Evolutionary conservation across 306 rosid genomes (phyloP), one percentile per base, ranked within the genome.

Genomic region (Cucurbita argyrosperma): DNA sequence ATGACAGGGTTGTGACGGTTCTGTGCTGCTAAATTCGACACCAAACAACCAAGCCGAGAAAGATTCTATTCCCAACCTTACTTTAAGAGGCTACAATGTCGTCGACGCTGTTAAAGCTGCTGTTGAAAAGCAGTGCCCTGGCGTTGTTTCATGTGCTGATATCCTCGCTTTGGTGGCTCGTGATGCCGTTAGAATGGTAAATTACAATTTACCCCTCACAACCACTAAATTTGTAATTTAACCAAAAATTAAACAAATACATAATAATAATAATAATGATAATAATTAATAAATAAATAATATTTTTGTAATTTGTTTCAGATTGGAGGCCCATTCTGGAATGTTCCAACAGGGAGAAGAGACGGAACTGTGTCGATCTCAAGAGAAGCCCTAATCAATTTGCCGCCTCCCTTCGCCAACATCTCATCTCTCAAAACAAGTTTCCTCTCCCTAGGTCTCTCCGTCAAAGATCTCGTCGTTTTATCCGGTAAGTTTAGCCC

Each of bases 1-100:
- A 10, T 35, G 74, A 42, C 75, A 82, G 84, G 86, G 88, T 21
- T 82, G 86, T 80, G 89, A 85, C 37, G 85, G 80, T 63, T 78
- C 83, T 59, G 74, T 82, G 21, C 72, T 70, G 13, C 11, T 82
- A 79, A 74, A 82, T 52, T 80, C 86, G 6, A 42, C 71, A 12
- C 21, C 65, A 8, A 72, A 47, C 0, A 79, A 49, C 13, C 61
- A 40, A 76, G 82, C 86, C 0, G 86, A 85, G 77, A 80, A 76
- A 62, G 75, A 76, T 13, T 52, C 75, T 0, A 0, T 23, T 67
- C 79, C 82, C 11, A 83, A 80, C 65, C 80, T 15, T 21, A 78
- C 80, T 52, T 72, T 83, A 65, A 83, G 65, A 76, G 87, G 87
- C 46, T 83, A 26, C 47, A 4, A 83, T 5, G 78, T 80, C 65